Evolutionary conservation across 1,139 yeast genomes (phyloP), one percentile per base, ranked within the genome.

Genomic region (Pichia kudriavzevii): DNA sequence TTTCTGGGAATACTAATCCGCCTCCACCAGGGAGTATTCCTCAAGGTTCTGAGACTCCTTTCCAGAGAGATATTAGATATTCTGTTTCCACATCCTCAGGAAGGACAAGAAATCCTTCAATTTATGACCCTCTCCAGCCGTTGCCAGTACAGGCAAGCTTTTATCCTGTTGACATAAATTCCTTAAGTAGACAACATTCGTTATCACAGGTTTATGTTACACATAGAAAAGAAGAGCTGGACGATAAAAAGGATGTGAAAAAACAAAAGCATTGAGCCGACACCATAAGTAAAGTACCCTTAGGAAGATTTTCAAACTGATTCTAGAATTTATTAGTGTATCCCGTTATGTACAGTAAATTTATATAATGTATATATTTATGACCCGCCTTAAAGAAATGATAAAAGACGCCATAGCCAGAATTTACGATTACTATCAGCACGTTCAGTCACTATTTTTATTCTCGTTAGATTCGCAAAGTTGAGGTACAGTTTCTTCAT

Each of bases 61-160:
- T 52, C 32, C 54, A 52, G 17, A 52, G 50, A 19, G 56, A 55
- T 36, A 50, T 55, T 7, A 40, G 58, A 24, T 55, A 48, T 34
- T 48, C 53, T 28, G 44, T 50, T 3, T 49, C 57, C 4, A 7
- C 35, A 3, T 38, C 47, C 7, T 52, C 57, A 5, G 44, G 41
- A 15, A 40, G 46, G 24, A 45, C 56, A 7, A 44, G 60, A 37
- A 53, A 55, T 32, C 43, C 46, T 17, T 55, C 59, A 4, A 47
- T 55, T 18, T 54, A 55, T 40, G 60, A 55, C 34, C 60, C 60
- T 2, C 36, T 55, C 26, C 57, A 52, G 30, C 51, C 47, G 5
- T 13, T 43, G 13, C 46, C 58, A 20, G 38, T 41, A n/a, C n/a
- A n/a, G n/a, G n/a, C n/a, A n/a, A n/a, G n/a, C n/a, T n/a, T n/a